Base-by-base conservation (phyloP, 345 rosid genomes). In the Populus euphratica region DNA sequence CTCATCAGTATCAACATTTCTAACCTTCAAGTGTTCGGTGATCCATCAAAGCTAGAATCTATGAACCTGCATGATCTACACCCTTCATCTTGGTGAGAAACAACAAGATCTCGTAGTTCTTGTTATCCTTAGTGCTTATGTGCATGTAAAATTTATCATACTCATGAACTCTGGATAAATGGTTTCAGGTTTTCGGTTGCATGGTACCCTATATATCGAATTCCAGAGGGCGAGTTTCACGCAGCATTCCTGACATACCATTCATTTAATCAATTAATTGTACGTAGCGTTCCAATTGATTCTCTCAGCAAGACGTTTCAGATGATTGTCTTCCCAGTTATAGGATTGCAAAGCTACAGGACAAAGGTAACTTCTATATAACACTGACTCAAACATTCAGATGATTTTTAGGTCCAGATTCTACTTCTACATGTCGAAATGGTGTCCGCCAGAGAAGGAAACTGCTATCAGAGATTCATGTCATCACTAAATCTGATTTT, bases 221-320 rank as follows among this genome's bases (percentile, higher is more conserved):
- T 83, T 67, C 83, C 86, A 5, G 75, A 41, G 20, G 80, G 81
- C 17, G 80, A 72, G 12, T 70, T 83, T 20, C 54, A 59, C 35
- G 76, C 83, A 54, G 75, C 86, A 12, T 83, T 79, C 79, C n/a
- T 84, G 81, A 84, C 84, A 36, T 84, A 71, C 71, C 83, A 80
- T 71, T 80, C 77, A 5, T 49, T 72, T 7, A 80, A 82, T 38
- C 77, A 80, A 67, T 68, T 56, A 9, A 75, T 63, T 23, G 50
- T 35, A 43, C 69, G 23, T 68, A 29, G 65, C 43, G 25, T 49
- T 62, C 62, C 79, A 65, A 72, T 25, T 35, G 72, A 75, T 44
- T 71, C 83, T 31, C 79, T 36, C 47, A 43, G 50, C 18, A 72
- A 62, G 61, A 69, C 44, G 56, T 63, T 9, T 64, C 68, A 36